Conservation (phyloP, 371 early-diverging fungal genomes). For the Capillidium heterosporum region DNA sequence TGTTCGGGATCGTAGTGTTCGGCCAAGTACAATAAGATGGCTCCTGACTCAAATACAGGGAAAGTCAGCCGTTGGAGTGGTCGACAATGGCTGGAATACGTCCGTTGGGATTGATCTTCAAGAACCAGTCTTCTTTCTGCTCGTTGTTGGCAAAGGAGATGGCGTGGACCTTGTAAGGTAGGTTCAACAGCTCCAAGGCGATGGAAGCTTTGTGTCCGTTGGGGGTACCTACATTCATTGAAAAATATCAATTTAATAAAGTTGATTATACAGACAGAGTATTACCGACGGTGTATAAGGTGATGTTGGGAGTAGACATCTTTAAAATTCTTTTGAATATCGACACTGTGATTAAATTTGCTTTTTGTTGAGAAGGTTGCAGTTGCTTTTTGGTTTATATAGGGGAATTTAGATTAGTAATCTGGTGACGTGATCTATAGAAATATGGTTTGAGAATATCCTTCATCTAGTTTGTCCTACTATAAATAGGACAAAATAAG, state of each 20-base stretch:
- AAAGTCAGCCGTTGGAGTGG: conserved; percentile 18
- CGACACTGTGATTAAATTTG: too few relatives aligned
- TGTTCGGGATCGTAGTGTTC: conserved; percentile 26
- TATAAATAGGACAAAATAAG: too few relatives aligned
- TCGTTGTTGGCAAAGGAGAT: conserved; percentile 17
- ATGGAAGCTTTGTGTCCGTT: conserved; percentile 17
- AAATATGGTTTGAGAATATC: too few relatives aligned
- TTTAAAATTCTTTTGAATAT: not conserved
- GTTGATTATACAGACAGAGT: not conserved
- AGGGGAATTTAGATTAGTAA: too few relatives aligned
- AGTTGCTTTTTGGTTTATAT: too few relatives aligned
- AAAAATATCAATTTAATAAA: not conserved
- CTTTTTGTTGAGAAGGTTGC: too few relatives aligned
- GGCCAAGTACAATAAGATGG: conserved; percentile 27
- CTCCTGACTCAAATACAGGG: conserved; percentile 26
- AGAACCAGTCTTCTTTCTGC: conserved; percentile 28
- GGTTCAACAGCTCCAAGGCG: conserved; percentile 20
- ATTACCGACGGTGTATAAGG: conserved; percentile 4
- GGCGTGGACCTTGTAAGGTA: conserved; percentile 13
- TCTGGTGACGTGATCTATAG: too few relatives aligned
- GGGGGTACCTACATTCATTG: not conserved
- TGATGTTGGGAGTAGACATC: conserved; percentile 3
- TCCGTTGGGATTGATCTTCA: conserved; percentile 32
- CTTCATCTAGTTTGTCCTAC: too few relatives aligned
- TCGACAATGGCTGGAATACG: conserved; percentile 22